These are phyloP conservation scores for Neonectria faginata DNA, from an alignment of 2,329 filamentous ascomycete species.

Conservation along the genomic window DNA sequence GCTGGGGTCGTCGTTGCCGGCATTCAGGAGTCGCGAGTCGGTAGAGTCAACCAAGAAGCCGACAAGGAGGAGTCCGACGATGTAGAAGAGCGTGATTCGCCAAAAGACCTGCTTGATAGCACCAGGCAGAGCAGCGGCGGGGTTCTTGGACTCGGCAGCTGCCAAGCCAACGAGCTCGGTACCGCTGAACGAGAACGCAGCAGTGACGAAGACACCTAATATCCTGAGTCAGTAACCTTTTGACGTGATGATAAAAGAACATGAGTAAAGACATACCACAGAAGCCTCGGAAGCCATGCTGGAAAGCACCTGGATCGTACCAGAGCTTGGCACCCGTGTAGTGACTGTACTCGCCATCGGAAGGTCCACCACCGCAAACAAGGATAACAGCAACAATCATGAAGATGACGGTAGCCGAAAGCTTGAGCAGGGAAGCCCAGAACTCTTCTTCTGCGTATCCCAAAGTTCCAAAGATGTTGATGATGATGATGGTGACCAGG, in stretches of 20 bases:
- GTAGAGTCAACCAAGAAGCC: slow-evolving; percentile 62
- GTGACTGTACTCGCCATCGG: slow-evolving; percentile 55
- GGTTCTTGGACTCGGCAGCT: slow-evolving; percentile 77
- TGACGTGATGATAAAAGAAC: rapidly evolving
- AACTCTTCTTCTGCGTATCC: slow-evolving; percentile 72
- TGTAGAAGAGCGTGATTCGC: slow-evolving; percentile 68
- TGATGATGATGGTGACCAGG: slow-evolving; percentile 60
- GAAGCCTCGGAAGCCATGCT: slow-evolving; percentile 80
- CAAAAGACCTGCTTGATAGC: slow-evolving; percentile 84
- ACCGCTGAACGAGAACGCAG: slow-evolving; percentile 78
- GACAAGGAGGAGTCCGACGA: slow-evolving; percentile 64
- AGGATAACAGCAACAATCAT: slow-evolving; percentile 72
- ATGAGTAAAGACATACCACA: slow-evolving; percentile 68
- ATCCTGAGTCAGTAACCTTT: neutral
- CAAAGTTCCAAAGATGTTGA: slow-evolving; percentile 68
- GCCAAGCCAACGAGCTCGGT: slow-evolving; percentile 82
- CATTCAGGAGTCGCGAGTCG: slow-evolving; percentile 61
- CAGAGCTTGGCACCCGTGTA: slow-evolving; percentile 65
- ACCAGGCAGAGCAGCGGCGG: slow-evolving; percentile 78
- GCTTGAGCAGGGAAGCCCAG: slow-evolving; percentile 67
- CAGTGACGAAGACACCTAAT: slow-evolving; percentile 64
- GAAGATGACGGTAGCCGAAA: slow-evolving; percentile 69
- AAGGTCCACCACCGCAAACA: slow-evolving; percentile 70
- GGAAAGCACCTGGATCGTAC: slow-evolving; percentile 68
- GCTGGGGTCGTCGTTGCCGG: slow-evolving; percentile 53